Conservation (phyloP, 108 stramenopile genomes). For the Cylindrotheca closterium region DNA sequence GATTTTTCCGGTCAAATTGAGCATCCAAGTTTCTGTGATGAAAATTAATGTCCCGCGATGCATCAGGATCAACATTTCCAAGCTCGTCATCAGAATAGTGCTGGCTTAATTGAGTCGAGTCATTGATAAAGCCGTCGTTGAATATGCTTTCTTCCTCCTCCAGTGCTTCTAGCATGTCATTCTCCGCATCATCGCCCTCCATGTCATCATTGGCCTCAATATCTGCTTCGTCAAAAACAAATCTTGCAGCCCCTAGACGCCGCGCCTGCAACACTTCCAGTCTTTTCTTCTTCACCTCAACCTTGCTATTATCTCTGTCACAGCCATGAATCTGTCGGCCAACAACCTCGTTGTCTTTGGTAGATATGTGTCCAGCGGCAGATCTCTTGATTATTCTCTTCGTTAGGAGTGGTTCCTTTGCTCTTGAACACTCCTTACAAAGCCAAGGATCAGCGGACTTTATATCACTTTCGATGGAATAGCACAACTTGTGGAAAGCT, state of each 20-base stretch:
- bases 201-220: slow-evolving; percentile 59
- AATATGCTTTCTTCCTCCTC: slow-evolving; percentile 67
- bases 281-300: not conserved
- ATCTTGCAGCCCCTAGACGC: slow-evolving; percentile 16
- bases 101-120: slow-evolving; percentile 63
- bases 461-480: slow-evolving; percentile 28
- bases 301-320: not conserved
- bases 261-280: slow-evolving; percentile 10
- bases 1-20: slow-evolving; percentile 43
- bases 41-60: slow-evolving; percentile 17
- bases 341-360: too few species aligned
- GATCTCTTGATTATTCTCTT: too few species aligned
- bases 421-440: slow-evolving; percentile 48
- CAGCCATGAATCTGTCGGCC: not conserved
- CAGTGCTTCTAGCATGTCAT: slow-evolving; percentile 43
- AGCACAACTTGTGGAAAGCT: slow-evolving; percentile 57
- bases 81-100: slow-evolving; percentile 82
- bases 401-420: slow-evolving; percentile 1
- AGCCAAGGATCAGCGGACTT: slow-evolving; percentile 38
- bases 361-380: too few species aligned
- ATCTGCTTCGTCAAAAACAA: slow-evolving; percentile 54
- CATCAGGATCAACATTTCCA: slow-evolving; percentile 47
- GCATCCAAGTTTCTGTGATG: slow-evolving; percentile 61
- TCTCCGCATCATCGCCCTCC: slow-evolving; percentile 66
- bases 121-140: slow-evolving; percentile 81